These are phyloP conservation scores for Coleophoma cylindrospora DNA, from an alignment of 2,329 filamentous ascomycete genomes.

Conservation along the genomic window DNA sequence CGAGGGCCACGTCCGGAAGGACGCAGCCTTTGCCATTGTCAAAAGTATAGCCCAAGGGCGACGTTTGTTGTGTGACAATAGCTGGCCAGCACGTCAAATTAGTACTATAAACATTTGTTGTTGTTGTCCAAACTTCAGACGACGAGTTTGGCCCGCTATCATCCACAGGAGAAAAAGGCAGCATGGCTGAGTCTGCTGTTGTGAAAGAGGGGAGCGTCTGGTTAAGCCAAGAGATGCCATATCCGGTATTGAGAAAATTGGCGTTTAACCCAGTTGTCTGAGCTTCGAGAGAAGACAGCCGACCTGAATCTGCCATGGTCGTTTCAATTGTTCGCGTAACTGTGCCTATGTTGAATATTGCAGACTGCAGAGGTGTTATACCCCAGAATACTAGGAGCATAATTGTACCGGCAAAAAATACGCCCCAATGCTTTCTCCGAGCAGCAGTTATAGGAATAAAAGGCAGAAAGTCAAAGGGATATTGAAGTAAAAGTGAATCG, in stretches of 20 bases:
- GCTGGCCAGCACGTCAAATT: conserved; percentile 34
- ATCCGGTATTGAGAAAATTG: conserved; percentile 37
- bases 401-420: conserved; percentile 40
- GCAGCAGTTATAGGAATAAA: conserved; percentile 36
- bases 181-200: conserved; percentile 32
- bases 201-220: conserved; percentile 40
- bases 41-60: conserved; percentile 18
- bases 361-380: conserved; percentile 48
- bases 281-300: conserved; percentile 20
- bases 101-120: conserved; percentile 28
- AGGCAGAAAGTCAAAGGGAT: conserved; percentile 44
- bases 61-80: background rate
- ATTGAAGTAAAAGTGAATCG: conserved; percentile 46
- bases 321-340: conserved; percentile 17
- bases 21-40: conserved; percentile 34
- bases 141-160: background rate
- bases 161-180: conserved; percentile 33
- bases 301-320: conserved; percentile 16
- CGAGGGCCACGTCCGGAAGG: conserved; percentile 11
- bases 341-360: conserved; percentile 40
- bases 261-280: conserved; percentile 28
- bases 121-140: conserved; percentile 13
- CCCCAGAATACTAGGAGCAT: conserved; percentile 50
- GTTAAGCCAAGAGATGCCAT: conserved; percentile 39
- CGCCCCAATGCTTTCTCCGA: conserved; percentile 41